Conservation (phyloP, 352 stramenopile genomes). For the Pythium volutum region DNA sequence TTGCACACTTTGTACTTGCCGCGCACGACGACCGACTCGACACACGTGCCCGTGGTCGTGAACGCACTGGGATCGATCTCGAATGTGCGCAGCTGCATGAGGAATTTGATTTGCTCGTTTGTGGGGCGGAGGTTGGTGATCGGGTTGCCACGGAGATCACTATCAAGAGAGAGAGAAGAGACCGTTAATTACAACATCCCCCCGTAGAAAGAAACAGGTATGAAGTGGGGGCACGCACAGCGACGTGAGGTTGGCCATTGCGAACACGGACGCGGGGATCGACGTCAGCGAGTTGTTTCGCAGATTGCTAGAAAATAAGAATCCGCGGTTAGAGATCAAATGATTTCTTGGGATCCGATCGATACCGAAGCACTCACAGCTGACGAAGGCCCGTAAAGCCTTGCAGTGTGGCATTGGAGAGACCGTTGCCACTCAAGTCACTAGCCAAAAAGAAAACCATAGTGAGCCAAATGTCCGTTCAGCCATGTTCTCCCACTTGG, state of each 20-base stretch:
- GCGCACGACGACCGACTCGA: slow-evolving; percentile 13
- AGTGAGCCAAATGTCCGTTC: not conserved
- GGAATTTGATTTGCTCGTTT: slow-evolving; percentile 12
- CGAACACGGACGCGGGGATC: slow-evolving; percentile 17
- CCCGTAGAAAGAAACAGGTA: not conserved
- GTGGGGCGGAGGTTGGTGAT: slow-evolving; percentile 16
- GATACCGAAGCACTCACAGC: slow-evolving; percentile 8
- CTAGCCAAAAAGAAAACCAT: not conserved
- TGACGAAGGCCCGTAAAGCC: slow-evolving; percentile 11
- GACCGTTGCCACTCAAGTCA: slow-evolving; percentile 20
- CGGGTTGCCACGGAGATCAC: slow-evolving; percentile 23
- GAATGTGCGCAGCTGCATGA: slow-evolving; percentile 19
- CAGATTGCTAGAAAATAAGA: slow-evolving; percentile 6
- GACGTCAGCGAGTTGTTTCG: slow-evolving; percentile 15
- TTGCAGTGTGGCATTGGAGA: slow-evolving; percentile 1
- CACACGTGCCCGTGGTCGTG: slow-evolving; percentile 6
- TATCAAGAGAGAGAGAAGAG: slow-evolving; percentile 3
- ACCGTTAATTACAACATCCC: not conserved
- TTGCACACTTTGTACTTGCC: slow-evolving; percentile 21
- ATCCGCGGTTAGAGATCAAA: not conserved
- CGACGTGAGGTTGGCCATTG: slow-evolving; percentile 13
- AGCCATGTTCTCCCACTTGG: not conserved
- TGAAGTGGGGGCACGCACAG: slow-evolving; percentile 14
- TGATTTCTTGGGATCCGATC: not conserved
- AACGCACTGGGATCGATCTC: slow-evolving; percentile 20